Evolutionary conservation across 805 yeast species (phyloP), one percentile per base, ranked within the genome.

Genomic region (Candida stauntonica): DNA sequence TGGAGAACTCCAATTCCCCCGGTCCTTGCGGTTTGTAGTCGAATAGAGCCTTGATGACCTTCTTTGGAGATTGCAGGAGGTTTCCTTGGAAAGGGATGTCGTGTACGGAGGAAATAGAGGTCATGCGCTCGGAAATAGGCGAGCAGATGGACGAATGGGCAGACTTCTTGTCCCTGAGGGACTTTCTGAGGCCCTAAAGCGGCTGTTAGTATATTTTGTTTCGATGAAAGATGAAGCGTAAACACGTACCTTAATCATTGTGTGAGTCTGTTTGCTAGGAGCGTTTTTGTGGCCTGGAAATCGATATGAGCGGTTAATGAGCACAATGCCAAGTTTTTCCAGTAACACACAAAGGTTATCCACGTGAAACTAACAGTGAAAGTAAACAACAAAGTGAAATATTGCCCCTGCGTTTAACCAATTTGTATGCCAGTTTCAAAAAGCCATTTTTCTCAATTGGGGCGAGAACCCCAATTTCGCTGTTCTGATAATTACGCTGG

Each of bases 1-100:
- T 77, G 30, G 62, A 55, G 58, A 93, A 91, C 21, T 77, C 70
- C 26, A 91, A 70, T 58, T 91, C 97, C 17, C 86, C 87, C 1
- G 86, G 79, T 12, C 84, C 81, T 50, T 81, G 89, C 1, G 95
- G 83, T 30, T 66, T 66, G 61, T 89, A 89, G 54, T 81, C 82
- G 51, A 76, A 79, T 14, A 81, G 63, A 1, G 98, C 97, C 46
- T 79, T 80, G 42, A 93, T 86, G 31, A 86, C 95, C 55, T 82
- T 82, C 44, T 78, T 81, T 5, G 96, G 95, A 4, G 86, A 75
- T 44, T 67, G 62, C 15, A 57, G 47, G 1, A 52, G 33, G 29
- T 49, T 52, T 13, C 46, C 46, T n/a, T 39, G 45, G 16, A 45
- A 38, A 16, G 45, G 51, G n/a, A 55, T 31, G n/a, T 53, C 58